Percentiles rank a stretch among this genome's conserved stretches.
Evolutionary conservation across 306 rosid genomes (phyloP).

Genomic region (Biancaea sappan): DNA sequence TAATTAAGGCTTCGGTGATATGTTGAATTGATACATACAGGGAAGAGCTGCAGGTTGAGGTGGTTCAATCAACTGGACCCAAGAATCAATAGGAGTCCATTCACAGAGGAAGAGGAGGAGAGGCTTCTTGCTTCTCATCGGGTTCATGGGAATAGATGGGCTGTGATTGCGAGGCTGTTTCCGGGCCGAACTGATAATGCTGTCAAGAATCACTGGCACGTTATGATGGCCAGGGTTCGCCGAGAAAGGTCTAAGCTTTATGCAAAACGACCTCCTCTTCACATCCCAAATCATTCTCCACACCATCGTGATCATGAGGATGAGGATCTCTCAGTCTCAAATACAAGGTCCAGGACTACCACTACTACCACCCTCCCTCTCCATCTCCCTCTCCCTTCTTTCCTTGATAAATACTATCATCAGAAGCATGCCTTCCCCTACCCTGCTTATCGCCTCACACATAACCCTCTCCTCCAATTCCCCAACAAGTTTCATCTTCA

Average conservation of each 20-base stretch:
- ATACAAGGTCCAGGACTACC: too few species aligned
- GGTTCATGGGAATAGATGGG: conserved; percentile 90
- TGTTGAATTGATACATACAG: conserved; percentile 37
- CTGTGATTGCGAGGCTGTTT: conserved; percentile 86
- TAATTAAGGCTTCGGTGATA: too few species aligned
- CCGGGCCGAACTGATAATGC: conserved; percentile 97
- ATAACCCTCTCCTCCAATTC: conserved; percentile 40
- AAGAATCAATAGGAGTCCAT: conserved; percentile 80
- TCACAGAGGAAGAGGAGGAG: conserved; percentile 90
- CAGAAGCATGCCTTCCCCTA: conserved; percentile 31
- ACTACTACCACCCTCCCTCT: too few species aligned
- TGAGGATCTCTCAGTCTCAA: too few species aligned
- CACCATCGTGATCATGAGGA: not conserved
- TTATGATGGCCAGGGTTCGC: conserved; percentile 82
- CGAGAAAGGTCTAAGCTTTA: conserved; percentile 61
- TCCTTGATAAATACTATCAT: conserved; percentile 42
- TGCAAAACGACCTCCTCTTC: conserved; percentile 44
- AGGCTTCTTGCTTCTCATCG: conserved; percentile 73
- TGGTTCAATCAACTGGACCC: conserved; percentile 98
- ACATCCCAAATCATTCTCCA: conserved; percentile 16
- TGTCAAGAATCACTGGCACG: conserved; percentile 98
- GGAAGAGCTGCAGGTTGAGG: conserved; percentile 96
- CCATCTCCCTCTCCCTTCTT: conserved; percentile 37
- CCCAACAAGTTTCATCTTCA: conserved; percentile 39
- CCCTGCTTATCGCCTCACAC: conserved; percentile 31